Evolutionary conservation across 345 rosid genomes (phyloP), one percentile per base, ranked within the genome.

Genomic region (Noccaea caerulescens): DNA sequence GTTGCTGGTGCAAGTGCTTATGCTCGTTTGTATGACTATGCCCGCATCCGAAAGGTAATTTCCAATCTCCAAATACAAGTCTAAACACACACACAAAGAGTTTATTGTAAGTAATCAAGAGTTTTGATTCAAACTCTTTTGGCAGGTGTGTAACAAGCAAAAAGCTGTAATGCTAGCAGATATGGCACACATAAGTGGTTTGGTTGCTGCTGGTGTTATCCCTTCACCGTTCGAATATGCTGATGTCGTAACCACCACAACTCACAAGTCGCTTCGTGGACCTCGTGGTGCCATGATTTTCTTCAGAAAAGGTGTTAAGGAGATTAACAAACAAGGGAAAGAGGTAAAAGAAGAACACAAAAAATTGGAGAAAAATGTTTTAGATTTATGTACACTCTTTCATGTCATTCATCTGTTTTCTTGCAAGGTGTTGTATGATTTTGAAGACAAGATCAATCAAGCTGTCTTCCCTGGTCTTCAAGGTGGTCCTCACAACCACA

Each of bases 221-320:
- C 98, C 99, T 59, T 94, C 99, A 36, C 99, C 97, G n/a, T 94
- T 94, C 64, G 99, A 94, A 1, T 94, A 87, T 78, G 98, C 99
- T 42, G 99, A 94, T 82, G 84, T 94, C 8, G 98, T 94, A 23
- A 94, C 99, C 25, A 94, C 99, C 72, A 94, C 99, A 61, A 94
- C 98, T 72, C 99, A 94, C 81, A 94, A 94, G 82, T 94, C 98
- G 18, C 97, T 91, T 74, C 99, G 97, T 18, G 99, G 99, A 33
- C 99, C 99, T 2, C 96, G 99, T 72, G 99, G 97, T 77, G 99
- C 99, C 83, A 94, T 94, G 99, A 94, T 94, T 73, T 94, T 94
- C 85, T 94, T 41, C 81, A 87, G 97, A 68, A 94, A 94, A 78
- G 99, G 99, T 42, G 83, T 91, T 32, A 91, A 94, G 82, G 97